Evolutionary conservation across 2,329 filamentous ascomycete species (phyloP), one percentile per base, ranked within the genome.

Genomic region (Parastagonospora nodorum): DNA sequence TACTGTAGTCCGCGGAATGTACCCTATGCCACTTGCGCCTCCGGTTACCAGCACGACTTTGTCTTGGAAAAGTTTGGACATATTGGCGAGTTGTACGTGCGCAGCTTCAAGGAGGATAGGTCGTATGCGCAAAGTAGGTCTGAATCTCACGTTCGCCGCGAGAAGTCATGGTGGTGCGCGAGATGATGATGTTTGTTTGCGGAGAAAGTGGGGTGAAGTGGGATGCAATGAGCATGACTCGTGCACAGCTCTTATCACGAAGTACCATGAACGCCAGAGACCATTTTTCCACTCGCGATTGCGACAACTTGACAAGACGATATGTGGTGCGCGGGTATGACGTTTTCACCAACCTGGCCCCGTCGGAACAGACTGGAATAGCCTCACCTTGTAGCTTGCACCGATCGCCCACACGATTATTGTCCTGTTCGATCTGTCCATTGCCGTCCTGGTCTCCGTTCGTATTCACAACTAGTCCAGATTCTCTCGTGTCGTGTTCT

Each of bases 21-120:
- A 72, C 69, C 69, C 81, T 49, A 83, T 82, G 57, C 81, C 81
- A 77, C 63, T 55, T 11, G 55, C 69, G 8, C 63, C 69, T 28
- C 69, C 70, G 8, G 70, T 73, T 27, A 73, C 65, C 7, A 58
- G 55, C 32, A 61, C 57, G 15, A 66, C 61, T 52, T 67, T 69
- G 35, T 63, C 64, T 47, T 68, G 57, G 46, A 73, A 73, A 44
- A 55, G 48, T 43, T 60, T 60, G 9, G 63, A 30, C 69, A 71
- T 71, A 24, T 36, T 53, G 27, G 24, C 24, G 29, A 2, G 35
- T 27, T 32, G 14, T 19, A 24, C 15, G 8, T 11, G 15, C n/a
- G 9, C 14, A 24, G 14, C 10, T 12, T 5, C 29, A n/a, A 10
- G 11, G 24, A 9, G 10, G 6, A 2, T 2, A 37, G 35, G 16